Base-by-base conservation (phyloP, 1,139 yeast genomes). In the Candida frijolesensis region DNA sequence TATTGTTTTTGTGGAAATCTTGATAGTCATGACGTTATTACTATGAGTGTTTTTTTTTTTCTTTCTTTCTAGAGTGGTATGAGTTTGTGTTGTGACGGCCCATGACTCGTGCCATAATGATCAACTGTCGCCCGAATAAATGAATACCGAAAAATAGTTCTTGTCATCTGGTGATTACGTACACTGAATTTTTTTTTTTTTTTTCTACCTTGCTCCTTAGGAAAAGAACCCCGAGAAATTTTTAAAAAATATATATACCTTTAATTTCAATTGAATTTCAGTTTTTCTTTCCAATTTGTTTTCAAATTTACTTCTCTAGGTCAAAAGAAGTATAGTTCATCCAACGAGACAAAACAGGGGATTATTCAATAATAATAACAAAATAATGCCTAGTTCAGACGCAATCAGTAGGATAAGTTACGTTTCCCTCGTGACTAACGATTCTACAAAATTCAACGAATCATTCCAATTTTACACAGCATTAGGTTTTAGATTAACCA, bases 401-500 rank as follows among this genome's bases (percentile, higher is more conserved):
- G 46, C 53, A 18, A 54, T 67, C 35, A 56, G 60, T 49, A 65
- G 67, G 41, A 58, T 68, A 40, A 66, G 71, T 46, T 83, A 82
- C 60, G 73, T 82, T 38, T 85, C 92, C 39, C 70, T 86, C 51
- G 83, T 83, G 40, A 84, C 91, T 19, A 70, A 72, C 48, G 79
- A 77, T 57, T 70, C 75, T 4, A 66, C 64, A n/a, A 64, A 66
- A 42, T 87, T 82, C 64, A 68, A 69, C 12, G 62, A 70, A 29
- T 64, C 86, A 32, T 70, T 79, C 46, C 60, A 70, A 15, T 87
- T 83, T 66, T 87, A 87, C 68, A 70, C 68, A 54, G 55, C 65
- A 16, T 70, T 86, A 48, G 90, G 90, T 27, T 86, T 86, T 62
- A 70, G 79, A 39, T 70, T 83, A 39, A 76, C 83, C 48, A 83